Conservation (phyloP, 176 grass and related monocot genomes). For the Musa acuminata region DNA sequence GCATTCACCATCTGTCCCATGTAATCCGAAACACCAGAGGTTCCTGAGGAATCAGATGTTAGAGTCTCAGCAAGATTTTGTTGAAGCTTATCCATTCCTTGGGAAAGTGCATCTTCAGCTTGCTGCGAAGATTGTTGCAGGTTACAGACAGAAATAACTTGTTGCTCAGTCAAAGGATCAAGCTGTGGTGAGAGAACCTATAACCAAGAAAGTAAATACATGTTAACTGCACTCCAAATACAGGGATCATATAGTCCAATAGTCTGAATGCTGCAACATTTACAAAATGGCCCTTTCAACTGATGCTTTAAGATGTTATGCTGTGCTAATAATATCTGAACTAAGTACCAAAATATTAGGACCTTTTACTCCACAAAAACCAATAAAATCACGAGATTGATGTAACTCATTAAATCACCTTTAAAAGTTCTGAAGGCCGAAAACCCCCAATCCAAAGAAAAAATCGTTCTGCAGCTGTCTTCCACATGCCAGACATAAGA, state of each 20-base stretch:
- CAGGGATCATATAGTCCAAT: background rate
- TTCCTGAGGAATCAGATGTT: conserved; percentile 26
- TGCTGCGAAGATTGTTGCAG: conserved; percentile 56
- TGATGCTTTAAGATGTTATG: background rate
- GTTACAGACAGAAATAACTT: conserved; percentile 19
- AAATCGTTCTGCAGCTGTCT: conserved; percentile 74
- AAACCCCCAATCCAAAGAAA: conserved; percentile 98
- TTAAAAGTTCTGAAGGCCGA: conserved; percentile 90
- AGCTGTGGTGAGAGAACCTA: conserved; percentile 72
- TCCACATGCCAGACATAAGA: conserved; percentile 84
- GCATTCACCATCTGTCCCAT: conserved; percentile 59
- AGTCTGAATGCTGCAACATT: background rate
- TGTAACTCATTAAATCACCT: conserved; percentile 29
- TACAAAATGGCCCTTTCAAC: background rate
- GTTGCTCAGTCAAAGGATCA: conserved; percentile 50
- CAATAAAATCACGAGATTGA: background rate
- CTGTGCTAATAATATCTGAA: background rate
- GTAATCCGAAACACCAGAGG: conserved; percentile 29
- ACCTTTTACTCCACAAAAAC: background rate
- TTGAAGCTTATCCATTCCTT: conserved; percentile 91
- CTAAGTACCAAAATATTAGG: background rate
- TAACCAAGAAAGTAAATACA: background rate
- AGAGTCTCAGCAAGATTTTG: conserved; percentile 67
- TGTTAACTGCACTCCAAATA: background rate
- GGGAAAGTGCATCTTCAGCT: conserved; percentile 69